Evolutionary conservation across 148 eudicot species (phyloP).

Genomic region (Polygonum maritimum): DNA sequence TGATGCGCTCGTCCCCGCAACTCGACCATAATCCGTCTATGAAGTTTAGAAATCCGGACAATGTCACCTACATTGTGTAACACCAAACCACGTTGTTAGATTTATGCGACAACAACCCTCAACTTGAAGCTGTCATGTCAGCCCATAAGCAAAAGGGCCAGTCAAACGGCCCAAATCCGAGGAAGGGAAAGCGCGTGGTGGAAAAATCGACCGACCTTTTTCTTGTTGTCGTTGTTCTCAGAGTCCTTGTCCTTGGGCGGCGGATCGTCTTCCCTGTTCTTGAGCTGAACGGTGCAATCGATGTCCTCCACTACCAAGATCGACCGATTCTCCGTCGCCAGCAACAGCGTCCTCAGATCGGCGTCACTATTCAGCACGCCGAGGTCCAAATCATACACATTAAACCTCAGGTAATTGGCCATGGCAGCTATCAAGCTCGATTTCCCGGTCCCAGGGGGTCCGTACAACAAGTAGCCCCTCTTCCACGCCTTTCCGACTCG

Average conservation of each 20-base stretch:
- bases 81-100: too few species aligned
- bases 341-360: conserved; percentile 24
- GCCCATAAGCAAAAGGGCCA: too few species aligned
- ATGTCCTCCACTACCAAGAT: conserved; percentile 39
- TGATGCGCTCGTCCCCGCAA: conserved; percentile 44
- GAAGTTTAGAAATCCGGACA: conserved; percentile 34
- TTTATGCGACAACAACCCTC: too few species aligned
- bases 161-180: too few species aligned
- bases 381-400: conserved; percentile 34
- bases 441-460: conserved; percentile 22
- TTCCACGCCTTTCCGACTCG: conserved; percentile 10
- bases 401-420: conserved; percentile 23
- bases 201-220: conserved; percentile 5
- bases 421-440: conserved; percentile 27
- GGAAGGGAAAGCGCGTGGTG: neutral
- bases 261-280: conserved; percentile 15
- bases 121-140: too few species aligned
- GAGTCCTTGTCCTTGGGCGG: too few species aligned
- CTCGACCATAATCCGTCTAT: conserved; percentile 48
- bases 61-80: conserved; percentile 17
- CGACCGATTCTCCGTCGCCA: conserved; percentile 24
- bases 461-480: conserved; percentile 11
- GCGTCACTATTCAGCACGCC: conserved; percentile 18
- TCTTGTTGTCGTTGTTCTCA: neutral
- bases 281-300: conserved; percentile 26